A percentile compares a stretch with the other conserved stretches of the same genome.
Conservation (phyloP, 805 yeast species). For the Hanseniaspora occidentalis region DNA sequence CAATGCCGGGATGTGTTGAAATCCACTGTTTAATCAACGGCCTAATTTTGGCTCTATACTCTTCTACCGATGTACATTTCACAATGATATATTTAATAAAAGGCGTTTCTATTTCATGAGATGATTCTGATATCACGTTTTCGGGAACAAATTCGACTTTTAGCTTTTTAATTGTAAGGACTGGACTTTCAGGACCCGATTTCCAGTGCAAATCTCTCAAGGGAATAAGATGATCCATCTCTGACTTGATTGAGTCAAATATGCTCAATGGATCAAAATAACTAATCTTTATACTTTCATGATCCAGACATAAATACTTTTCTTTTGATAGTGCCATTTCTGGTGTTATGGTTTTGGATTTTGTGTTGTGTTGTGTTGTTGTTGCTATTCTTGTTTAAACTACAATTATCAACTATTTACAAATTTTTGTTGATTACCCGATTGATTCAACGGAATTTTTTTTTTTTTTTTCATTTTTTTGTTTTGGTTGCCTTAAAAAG, state of each 20-base stretch:
- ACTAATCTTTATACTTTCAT: neutral
- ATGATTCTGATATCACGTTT: constrained; percentile 1
- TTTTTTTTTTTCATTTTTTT: no score
- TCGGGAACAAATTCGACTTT: constrained; percentile 15
- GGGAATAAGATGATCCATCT: constrained; percentile 19
- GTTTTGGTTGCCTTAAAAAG: no score
- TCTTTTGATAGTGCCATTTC: no score
- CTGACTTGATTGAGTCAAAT: constrained; percentile 19
- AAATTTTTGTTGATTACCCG: no score
- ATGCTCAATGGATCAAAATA: constrained; percentile 26
- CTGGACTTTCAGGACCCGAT: constrained; percentile 12
- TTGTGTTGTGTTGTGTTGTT: no score
- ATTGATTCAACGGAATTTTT: no score
- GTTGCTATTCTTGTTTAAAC: no score
- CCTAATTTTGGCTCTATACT: constrained; percentile 66
- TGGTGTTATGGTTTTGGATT: no score
- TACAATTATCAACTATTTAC: no score
- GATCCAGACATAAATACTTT: neutral
- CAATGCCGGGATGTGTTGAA: constrained; percentile 10
- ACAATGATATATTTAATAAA: constrained; percentile 61
- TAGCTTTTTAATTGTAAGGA: constrained; percentile 15
- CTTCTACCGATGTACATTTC: constrained; percentile 52
- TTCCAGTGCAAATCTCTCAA: constrained; percentile 24
- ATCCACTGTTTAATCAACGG: constrained; percentile 80
- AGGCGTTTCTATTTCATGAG: constrained; percentile 29